Base-by-base conservation (phyloP, 495 filamentous ascomycete species). In the Xylaria longipes region DNA sequence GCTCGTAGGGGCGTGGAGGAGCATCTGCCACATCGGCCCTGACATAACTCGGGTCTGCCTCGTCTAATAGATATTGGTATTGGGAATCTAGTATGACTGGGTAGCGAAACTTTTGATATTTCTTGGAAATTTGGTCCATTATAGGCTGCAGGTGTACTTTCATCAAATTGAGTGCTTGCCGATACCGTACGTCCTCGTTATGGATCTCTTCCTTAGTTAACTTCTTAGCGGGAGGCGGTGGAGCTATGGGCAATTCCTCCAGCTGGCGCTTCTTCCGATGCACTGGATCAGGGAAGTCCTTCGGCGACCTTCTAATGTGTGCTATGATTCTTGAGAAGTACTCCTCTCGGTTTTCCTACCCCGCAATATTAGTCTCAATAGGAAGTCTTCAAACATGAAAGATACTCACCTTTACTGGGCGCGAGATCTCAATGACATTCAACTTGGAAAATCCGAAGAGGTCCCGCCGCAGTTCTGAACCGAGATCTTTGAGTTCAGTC, bases 61-160 rank as follows among this genome's bases (percentile, higher is more conserved):
- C 95, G 48, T 94, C 90, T 74, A 91, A 91, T 9, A 98, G 85
- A 76, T 98, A 97, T 37, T 86, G 82, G 62, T 97, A 93, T 46
- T 89, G 82, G 4, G 81, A 81, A 56, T 93, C 87, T 22, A 93
- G 90, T 74, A 99, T 90, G 41, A 93, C 87, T 5, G 93, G 91
- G 35, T 88, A 88, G 56, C 93, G 87, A 84, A 98, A 98, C 70
- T 91, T 91, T 77, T 91, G 92, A 79, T 96, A 95, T 73, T 87
- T 89, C 70, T 88, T 89, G 74, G 96, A 93, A 70, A 98, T 92
- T 81, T 97, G 92, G 72, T 98, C 95, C 94, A 99, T 97, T 73
- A 97, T 91, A 15, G 92, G 92, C 80, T 97, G 94, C 65, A 99
- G 89, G 31, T 91, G 86, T 22, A 95, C 86, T 82, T 98, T 98